Percentiles rank a stretch among this genome's conserved stretches.
Conservation (phyloP, 108 stramenopile genomes). For the Discostella pseudostelligera region DNA sequence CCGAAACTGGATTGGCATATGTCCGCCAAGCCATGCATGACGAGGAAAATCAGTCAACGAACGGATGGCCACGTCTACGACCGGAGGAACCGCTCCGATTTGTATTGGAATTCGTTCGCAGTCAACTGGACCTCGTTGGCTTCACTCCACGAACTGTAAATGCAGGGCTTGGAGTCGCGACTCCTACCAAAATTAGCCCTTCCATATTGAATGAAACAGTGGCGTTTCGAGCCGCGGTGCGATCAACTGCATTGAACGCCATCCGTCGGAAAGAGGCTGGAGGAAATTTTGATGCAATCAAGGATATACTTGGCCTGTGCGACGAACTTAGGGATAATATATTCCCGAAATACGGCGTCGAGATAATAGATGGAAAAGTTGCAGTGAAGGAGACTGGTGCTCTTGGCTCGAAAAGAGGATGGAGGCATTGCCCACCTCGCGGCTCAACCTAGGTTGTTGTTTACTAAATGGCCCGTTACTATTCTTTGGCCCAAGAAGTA, state of each 20-base stretch:
- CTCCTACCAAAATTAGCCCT: slow-evolving; percentile 18
- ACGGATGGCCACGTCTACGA: neutral
- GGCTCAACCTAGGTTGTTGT: too few species aligned
- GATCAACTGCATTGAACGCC: slow-evolving; percentile 52
- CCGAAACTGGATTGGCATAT: slow-evolving; percentile 51
- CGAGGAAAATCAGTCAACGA: slow-evolving; percentile 1
- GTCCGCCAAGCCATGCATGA: slow-evolving; percentile 1
- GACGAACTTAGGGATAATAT: slow-evolving; percentile 68
- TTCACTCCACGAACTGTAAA: slow-evolving; percentile 58
- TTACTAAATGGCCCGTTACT: too few species aligned
- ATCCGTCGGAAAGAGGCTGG: slow-evolving; percentile 12
- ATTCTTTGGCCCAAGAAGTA: too few species aligned
- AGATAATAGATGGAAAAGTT: slow-evolving; percentile 57
- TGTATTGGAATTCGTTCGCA: slow-evolving; percentile 47
- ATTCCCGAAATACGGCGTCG: slow-evolving; percentile 62
- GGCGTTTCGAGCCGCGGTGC: slow-evolving; percentile 57
- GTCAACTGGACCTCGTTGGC: slow-evolving; percentile 61
- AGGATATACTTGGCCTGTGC: slow-evolving; percentile 57
- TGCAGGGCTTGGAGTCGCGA: slow-evolving; percentile 37
- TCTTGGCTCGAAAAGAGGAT: slow-evolving; percentile 12
- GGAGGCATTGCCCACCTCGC: slow-evolving; percentile 32
- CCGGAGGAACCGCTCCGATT: slow-evolving; percentile 50
- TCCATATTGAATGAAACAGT: slow-evolving; percentile 55
- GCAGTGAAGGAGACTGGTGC: slow-evolving; percentile 3
- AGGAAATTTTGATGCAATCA: slow-evolving; percentile 23